Evolutionary conservation across 768 basidiomycete genomes (phyloP), one percentile per base, ranked within the genome.

Genomic region (Lactarius pseudohatsudake): DNA sequence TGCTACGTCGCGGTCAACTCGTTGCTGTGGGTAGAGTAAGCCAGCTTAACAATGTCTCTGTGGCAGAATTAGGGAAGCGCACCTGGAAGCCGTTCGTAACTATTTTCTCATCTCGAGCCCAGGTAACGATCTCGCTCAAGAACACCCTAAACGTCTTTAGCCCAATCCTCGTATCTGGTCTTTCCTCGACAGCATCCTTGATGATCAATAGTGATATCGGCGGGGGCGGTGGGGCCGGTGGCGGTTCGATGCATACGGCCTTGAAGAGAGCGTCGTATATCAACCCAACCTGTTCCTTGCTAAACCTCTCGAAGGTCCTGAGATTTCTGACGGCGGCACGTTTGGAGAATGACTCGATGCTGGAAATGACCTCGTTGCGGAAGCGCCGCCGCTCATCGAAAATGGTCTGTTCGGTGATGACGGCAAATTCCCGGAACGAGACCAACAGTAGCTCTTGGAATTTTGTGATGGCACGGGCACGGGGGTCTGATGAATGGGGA

Each of bases 361-460:
- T 92, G 74, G 92, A 87, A 45, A 97, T 87, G 67, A 99, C 91
- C 73, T 98, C 95, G 40, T 87, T 85, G 57, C 96, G 85, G 80
- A 91, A 94, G 57, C 89, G 85, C 68, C 85, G 85, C 28, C 97
- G 88, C 76, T 99, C 97, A 15, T 85, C 81, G 18, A 85, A 84
- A 72, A 99, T 98, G 20, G 91, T 90, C 11, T 98, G 97, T 72
- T 98, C 96, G 0, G 94, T 94, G 76, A 99, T 97, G 68, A 94
- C 84, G 4, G 93, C 90, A 75, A 99, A 98, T 75, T 99, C 97
- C 64, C 97, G 86, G 85, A 99, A 99, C 3, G 97, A 96, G 63
- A 99, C 89, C 8, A 98, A 87, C 50, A 98, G 87, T 0, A 94
- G 86, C 78, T 99, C 96, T 76, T 98, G 97, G 84, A 99, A 99